Evolutionary conservation across 495 filamentous ascomycete genomes (phyloP).

Genomic region (Aspergillus homomorphus): DNA sequence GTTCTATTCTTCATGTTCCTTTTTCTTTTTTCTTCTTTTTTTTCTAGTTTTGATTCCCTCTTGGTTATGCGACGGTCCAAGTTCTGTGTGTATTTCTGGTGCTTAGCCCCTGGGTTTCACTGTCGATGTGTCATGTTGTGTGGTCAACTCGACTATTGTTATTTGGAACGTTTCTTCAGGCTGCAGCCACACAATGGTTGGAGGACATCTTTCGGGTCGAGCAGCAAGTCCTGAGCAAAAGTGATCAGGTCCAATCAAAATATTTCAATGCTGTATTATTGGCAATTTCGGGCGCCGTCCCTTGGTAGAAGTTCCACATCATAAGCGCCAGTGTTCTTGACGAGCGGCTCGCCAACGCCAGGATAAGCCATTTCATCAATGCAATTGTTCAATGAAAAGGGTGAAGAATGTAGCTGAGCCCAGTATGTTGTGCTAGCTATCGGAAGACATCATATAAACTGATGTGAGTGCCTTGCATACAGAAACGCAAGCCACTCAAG

Average conservation of each 20-base stretch:
- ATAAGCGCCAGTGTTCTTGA: constrained; percentile 37
- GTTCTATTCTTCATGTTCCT: constrained; percentile 17
- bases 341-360: constrained; percentile 20
- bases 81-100: constrained; percentile 16
- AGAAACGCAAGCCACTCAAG: neutral
- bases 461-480: neutral
- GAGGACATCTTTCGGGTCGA: constrained; percentile 21
- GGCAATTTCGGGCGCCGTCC: constrained; percentile 13
- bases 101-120: constrained; percentile 35
- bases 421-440: neutral
- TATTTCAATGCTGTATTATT: constrained; percentile 13
- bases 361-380: constrained; percentile 10
- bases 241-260: constrained; percentile 31
- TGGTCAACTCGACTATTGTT: constrained; percentile 24
- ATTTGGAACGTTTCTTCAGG: constrained; percentile 29
- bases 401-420: neutral
- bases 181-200: constrained; percentile 23
- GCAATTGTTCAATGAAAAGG: neutral
- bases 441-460: neutral
- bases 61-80: constrained; percentile 10
- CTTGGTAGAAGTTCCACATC: constrained; percentile 31
- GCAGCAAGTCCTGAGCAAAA: constrained; percentile 19
- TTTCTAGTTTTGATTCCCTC: constrained; percentile 18
- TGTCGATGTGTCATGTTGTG: constrained; percentile 18
- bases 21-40: constrained; percentile 20